These are phyloP conservation scores for Castanea crenata DNA, from an alignment of 306 rosid genomes.

Conservation along the genomic window DNA sequence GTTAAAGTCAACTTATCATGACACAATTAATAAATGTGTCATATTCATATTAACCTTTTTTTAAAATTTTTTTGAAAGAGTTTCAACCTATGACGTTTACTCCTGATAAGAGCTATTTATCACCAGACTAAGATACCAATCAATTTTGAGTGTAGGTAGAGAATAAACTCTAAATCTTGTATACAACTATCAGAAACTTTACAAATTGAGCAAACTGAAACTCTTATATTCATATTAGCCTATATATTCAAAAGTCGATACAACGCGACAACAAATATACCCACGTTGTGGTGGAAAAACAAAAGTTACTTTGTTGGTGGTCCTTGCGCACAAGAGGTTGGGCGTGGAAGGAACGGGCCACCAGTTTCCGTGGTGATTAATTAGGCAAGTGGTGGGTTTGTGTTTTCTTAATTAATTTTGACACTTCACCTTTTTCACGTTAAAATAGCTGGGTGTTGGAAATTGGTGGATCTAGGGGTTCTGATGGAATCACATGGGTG, in stretches of 20 bases:
- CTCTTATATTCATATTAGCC: rapidly evolving
- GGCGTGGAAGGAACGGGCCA: constrained; percentile 20
- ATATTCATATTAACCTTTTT: too few relatives aligned
- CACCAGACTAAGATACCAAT: rapidly evolving
- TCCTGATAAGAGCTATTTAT: rapidly evolving
- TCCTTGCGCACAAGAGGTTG: constrained; percentile 1
- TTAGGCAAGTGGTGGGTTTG: background rate
- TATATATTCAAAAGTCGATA: too few relatives aligned
- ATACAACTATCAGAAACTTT: too few relatives aligned
- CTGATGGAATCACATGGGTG: constrained; percentile 36
- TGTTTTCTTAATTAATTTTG: too few relatives aligned
- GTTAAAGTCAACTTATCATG: too few relatives aligned
- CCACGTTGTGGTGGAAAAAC: too few relatives aligned
- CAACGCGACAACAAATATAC: too few relatives aligned
- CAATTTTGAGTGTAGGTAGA: rapidly evolving
- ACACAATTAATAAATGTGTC: too few relatives aligned
- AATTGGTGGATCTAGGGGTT: constrained; percentile 1
- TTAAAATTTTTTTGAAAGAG: too few relatives aligned
- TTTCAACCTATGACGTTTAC: rapidly evolving
- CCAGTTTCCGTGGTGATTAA: background rate
- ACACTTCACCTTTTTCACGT: background rate
- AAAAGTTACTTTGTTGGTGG: too few relatives aligned
- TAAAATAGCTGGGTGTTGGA: background rate
- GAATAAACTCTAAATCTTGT: rapidly evolving
- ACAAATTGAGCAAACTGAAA: rapidly evolving